These are phyloP conservation scores for Phialophora verrucosa DNA, from an alignment of 2,329 filamentous ascomycete species.

Conservation along the genomic window DNA sequence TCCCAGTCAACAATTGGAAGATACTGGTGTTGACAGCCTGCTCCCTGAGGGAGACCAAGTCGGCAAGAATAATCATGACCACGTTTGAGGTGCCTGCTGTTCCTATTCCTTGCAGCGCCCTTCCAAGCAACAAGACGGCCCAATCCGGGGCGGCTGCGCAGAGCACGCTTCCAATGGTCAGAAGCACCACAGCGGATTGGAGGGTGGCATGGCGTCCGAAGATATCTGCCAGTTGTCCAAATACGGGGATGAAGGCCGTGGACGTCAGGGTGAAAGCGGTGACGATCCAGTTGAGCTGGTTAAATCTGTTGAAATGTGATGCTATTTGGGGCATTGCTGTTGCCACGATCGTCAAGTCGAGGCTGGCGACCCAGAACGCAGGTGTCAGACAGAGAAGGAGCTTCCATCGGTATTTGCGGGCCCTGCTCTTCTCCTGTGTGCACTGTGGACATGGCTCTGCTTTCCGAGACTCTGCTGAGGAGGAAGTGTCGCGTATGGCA, in stretches of 20 bases:
- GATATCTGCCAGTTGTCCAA: conserved; percentile 59
- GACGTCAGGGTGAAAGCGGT: conserved; percentile 71
- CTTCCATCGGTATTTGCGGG: conserved; percentile 61
- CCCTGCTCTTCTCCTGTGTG: conserved; percentile 44
- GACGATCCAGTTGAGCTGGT: conserved; percentile 54
- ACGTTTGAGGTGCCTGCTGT: conserved; percentile 64
- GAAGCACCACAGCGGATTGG: conserved; percentile 62
- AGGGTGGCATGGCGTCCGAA: conserved; percentile 59
- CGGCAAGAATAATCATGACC: conserved; percentile 56
- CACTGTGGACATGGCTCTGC: conserved; percentile 38
- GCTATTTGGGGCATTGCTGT: conserved; percentile 68
- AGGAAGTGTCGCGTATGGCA: background rate
- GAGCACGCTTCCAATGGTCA: conserved; percentile 61
- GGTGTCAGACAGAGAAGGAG: conserved; percentile 64
- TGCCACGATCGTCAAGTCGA: conserved; percentile 70
- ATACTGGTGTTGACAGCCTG: conserved; percentile 67
- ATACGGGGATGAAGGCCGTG: conserved; percentile 59
- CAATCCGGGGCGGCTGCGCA: conserved; percentile 58
- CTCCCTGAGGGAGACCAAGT: conserved; percentile 59
- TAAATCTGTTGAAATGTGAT: conserved; percentile 67
- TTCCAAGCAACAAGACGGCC: conserved; percentile 57
- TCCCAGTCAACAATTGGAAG: conserved; percentile 65
- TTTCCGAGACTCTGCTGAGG: conserved; percentile 1
- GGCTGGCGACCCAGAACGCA: conserved; percentile 66
- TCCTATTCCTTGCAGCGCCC: conserved; percentile 58